These are phyloP conservation scores for Chlamydomonas reinhardtii DNA, from an alignment of 163 green algal genomes.

Conservation along the genomic window DNA sequence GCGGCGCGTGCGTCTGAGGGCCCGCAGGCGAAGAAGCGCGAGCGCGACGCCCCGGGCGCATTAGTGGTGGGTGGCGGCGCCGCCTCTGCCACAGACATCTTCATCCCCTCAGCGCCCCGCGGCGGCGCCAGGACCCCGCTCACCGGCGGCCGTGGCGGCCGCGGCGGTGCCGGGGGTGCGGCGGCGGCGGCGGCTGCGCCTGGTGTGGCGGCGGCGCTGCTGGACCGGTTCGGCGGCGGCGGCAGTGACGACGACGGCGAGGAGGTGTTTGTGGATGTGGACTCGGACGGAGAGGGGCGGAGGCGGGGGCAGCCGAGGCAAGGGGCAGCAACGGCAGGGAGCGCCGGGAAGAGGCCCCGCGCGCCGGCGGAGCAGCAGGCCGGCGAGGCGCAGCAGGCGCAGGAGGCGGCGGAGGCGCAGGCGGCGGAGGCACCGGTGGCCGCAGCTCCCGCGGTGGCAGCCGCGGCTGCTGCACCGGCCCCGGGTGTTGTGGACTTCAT, in stretches of 20 bases:
- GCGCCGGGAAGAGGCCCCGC: background rate
- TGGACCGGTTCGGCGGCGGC: constrained; percentile 14
- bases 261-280: constrained; percentile 36
- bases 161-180: background rate
- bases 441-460: background rate
- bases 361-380: background rate
- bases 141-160: no score
- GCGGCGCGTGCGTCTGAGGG: no score
- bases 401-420: background rate
- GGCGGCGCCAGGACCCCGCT: background rate
- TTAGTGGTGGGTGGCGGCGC: background rate
- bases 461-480: background rate
- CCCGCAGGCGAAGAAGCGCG: no score
- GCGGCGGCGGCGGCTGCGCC: background rate
- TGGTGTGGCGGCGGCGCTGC: background rate
- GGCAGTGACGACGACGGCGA: constrained; percentile 33
- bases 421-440: no score
- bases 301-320: background rate
- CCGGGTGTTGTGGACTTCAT: constrained; percentile 25
- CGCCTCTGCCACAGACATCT: background rate
- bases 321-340: background rate
- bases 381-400: background rate
- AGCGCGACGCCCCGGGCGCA: no score
- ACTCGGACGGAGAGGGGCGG: constrained; percentile 1
- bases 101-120: background rate